Evolutionary conservation across 2,329 filamentous ascomycete genomes (phyloP), one percentile per base, ranked within the genome.

Genomic region (Microdochium bolleyi): DNA sequence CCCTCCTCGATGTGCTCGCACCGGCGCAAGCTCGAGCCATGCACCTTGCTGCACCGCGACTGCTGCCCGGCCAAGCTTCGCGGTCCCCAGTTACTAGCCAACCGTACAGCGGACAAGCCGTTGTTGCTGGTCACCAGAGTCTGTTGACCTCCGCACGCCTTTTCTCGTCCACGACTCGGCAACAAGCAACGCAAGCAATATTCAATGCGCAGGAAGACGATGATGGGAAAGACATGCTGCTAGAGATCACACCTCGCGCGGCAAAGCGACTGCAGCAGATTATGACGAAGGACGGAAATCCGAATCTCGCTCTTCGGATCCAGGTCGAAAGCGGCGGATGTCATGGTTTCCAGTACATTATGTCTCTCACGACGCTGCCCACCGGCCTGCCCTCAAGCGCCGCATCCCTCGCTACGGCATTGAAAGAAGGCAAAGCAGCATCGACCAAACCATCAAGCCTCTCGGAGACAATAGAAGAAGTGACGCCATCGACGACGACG

Each of bases 261-360:
- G 85, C 88, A 44, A 60, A 84, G 80, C 88, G 91, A 34, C 82
- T 96, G 30, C 78, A 82, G 54, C 80, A 89, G 58, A 95, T 94
- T 57, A 91, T 89, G 78, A 64, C 71, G 37, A 82, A 84, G 60
- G 84, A 88, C 62, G 64, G 67, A 19, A 95, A 95, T 66, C 89
- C 89, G 2, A 77, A 88, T 62, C 82, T 95, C 30, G 89, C 91
- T 24, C 79, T 99, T n/a, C 88, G 92, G 51, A 88, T 99, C 59
- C 86, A 88, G 56, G 92, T 99, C 54, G 91, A 95, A 65, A 90
- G 87, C 53, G 94, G 94, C 57, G 94, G 94, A 53, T 99, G 94
- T 69, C 94, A 99, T 70, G 94, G 94, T 50, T 99, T 99, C 69
- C 94, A 99, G 68, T 99, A 99, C 66, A 74, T 95, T 49, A 96